phyloP scores from a whole-genome alignment of 176 grass and related monocot species.

The Coix lacrymajobi region DNA sequence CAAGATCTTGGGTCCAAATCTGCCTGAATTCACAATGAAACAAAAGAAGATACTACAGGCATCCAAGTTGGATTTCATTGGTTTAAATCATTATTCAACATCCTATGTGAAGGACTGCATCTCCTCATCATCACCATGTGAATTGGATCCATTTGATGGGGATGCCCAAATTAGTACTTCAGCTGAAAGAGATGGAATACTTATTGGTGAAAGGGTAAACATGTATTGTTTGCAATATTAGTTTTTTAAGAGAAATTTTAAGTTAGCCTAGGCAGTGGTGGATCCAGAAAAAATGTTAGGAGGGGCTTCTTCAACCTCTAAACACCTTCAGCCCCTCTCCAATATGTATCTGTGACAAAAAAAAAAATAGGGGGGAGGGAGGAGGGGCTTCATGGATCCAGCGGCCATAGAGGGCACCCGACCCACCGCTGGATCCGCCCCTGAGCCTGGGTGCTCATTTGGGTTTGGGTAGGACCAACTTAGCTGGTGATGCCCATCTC shows the following conservation, averaged over 20 bases:
- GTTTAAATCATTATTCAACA: not conserved
- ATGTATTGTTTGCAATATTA: not conserved
- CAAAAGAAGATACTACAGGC: not conserved
- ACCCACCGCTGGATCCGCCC: too few species aligned
- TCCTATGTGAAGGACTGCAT: not conserved
- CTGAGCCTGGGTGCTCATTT: not conserved
- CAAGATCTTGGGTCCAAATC: not conserved
- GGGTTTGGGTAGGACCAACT: not conserved
- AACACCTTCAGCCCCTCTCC: too few species aligned
- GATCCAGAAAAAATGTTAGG: too few species aligned
- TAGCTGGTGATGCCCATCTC: not conserved
- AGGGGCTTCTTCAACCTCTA: too few species aligned
- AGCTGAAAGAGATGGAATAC: constrained; percentile 33
- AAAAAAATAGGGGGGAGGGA: too few species aligned
- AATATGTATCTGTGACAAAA: too few species aligned
- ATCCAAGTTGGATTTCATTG: not conserved
- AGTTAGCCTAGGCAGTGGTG: too few species aligned
- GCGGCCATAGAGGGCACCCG: too few species aligned
- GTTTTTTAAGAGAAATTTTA: not conserved
- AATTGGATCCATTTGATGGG: constrained; percentile 22
- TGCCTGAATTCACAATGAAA: not conserved
- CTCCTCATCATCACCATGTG: constrained; percentile 25
- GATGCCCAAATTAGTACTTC: constrained; percentile 28
- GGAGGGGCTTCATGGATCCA: too few species aligned
- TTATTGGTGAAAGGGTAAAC: constrained; percentile 43